Conservation (phyloP, 176 grass and related monocot genomes). For the Lolium rigidum region DNA sequence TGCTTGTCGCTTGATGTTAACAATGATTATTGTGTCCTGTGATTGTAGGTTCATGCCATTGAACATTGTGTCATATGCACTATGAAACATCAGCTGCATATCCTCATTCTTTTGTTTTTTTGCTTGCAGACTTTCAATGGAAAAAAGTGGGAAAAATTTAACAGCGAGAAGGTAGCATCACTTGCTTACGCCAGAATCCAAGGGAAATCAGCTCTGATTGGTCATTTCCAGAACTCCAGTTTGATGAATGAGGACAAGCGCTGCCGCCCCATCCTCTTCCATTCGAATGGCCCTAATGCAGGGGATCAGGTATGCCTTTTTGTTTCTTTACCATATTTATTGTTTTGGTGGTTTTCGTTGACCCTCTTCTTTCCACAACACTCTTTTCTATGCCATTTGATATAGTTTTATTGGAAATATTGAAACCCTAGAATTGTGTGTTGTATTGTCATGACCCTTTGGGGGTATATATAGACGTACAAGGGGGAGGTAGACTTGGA, state of each 20-base stretch:
- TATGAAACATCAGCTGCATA: background rate
- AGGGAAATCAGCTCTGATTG: slow-evolving; percentile 75
- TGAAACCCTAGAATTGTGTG: too few relatives aligned
- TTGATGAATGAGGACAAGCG: slow-evolving; percentile 99
- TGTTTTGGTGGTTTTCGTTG: background rate
- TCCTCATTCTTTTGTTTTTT: slow-evolving; percentile 29
- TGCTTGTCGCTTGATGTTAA: background rate
- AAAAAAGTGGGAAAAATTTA: slow-evolving; percentile 99
- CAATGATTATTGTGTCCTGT: slow-evolving; percentile 7
- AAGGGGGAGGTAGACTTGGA: too few relatives aligned
- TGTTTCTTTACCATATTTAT: background rate
- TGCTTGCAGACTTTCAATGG: slow-evolving; percentile 80
- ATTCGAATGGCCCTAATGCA: slow-evolving; percentile 93
- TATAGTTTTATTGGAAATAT: too few relatives aligned
- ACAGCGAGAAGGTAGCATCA: slow-evolving; percentile 97
- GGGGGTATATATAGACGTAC: too few relatives aligned
- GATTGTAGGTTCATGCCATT: slow-evolving; percentile 20
- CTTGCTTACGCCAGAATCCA: slow-evolving; percentile 98
- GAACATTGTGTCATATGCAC: slow-evolving; percentile 24
- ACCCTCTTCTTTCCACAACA: background rate
- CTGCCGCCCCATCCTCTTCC: slow-evolving; percentile 95
- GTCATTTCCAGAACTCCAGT: slow-evolving; percentile 97
- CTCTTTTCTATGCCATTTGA: background rate
- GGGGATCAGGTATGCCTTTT: slow-evolving; percentile 79
- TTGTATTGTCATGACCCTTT: too few relatives aligned